Conservation (phyloP, 2,329 filamentous ascomycete genomes). For the Neonectria sp. region DNA sequence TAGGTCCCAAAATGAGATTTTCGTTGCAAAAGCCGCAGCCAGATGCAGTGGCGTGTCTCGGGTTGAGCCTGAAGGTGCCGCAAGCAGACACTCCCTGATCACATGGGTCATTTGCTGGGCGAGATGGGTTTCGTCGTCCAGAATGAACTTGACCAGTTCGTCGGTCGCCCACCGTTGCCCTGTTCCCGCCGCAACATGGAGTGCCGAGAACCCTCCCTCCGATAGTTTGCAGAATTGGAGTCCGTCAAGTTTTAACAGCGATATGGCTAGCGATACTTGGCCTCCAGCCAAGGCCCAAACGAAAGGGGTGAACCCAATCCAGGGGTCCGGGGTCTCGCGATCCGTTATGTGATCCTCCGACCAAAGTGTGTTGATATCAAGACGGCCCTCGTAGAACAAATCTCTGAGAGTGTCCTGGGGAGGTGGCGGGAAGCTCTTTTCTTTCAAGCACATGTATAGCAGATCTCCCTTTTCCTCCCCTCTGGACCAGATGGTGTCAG, state of each 20-base stretch:
- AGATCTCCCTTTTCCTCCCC: background rate
- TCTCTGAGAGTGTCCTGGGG: background rate
- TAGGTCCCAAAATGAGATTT: background rate
- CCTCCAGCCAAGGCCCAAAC: slow-evolving; percentile 4
- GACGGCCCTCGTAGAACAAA: background rate
- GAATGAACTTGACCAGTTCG: background rate
- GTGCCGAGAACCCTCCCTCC: background rate
- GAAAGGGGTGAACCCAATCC: background rate
- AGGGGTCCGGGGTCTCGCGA: background rate
- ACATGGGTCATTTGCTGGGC: background rate
- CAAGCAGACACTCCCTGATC: background rate
- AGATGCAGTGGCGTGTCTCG: slow-evolving; percentile 8
- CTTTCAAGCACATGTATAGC: background rate
- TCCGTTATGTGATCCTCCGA: background rate
- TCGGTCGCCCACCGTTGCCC: background rate
- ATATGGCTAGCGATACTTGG: background rate
- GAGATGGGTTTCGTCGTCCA: background rate
- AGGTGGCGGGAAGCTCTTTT: background rate
- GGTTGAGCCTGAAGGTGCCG: background rate
- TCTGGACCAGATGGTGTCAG: background rate
- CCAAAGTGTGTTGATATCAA: background rate
- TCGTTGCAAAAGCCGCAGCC: background rate
- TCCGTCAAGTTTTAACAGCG: background rate
- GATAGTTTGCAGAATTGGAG: background rate
- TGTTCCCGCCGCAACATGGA: slow-evolving; percentile 12